A percentile compares a stretch with the other conserved stretches of the same genome.
phyloP scores from a whole-genome alignment of 306 rosid genomes.

The Castanea sativa region DNA sequence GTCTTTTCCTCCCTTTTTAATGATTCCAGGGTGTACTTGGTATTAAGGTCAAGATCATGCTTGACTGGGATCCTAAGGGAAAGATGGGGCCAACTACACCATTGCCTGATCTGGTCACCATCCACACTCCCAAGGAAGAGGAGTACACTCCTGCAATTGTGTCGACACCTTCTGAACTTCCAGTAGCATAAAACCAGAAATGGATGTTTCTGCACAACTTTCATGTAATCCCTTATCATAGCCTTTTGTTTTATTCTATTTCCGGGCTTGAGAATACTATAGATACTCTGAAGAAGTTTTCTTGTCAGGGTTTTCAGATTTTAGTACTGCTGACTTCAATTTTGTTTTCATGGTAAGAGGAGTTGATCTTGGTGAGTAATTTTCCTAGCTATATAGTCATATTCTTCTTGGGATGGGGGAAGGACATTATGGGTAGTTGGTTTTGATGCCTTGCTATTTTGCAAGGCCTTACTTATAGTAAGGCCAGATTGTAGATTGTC shows the following conservation, averaged over 20 bases:
- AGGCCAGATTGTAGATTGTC: too few species aligned
- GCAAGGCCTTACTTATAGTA: too few species aligned
- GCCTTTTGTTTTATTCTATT: background rate
- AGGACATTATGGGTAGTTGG: too few species aligned
- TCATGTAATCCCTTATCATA: too few species aligned
- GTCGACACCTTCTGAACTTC: constrained; percentile 24
- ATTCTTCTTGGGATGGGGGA: too few species aligned
- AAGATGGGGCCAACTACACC: constrained; percentile 74
- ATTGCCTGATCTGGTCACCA: constrained; percentile 56
- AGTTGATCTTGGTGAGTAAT: background rate
- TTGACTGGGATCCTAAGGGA: constrained; percentile 83
- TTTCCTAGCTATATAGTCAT: background rate
- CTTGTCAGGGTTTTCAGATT: background rate
- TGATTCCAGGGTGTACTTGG: constrained; percentile 61
- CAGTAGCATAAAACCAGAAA: constrained; percentile 14
- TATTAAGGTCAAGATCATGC: constrained; percentile 77
- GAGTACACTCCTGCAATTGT: constrained; percentile 25
- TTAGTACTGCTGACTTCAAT: background rate
- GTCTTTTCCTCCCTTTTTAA: background rate
- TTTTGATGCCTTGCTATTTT: too few species aligned
- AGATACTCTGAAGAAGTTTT: background rate
- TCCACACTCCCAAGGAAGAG: constrained; percentile 44
- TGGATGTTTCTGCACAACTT: background rate
- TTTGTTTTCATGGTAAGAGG: background rate
- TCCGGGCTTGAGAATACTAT: background rate